Base-by-base conservation (phyloP, 176 grass and related monocot species). In the Eleusine indica region DNA sequence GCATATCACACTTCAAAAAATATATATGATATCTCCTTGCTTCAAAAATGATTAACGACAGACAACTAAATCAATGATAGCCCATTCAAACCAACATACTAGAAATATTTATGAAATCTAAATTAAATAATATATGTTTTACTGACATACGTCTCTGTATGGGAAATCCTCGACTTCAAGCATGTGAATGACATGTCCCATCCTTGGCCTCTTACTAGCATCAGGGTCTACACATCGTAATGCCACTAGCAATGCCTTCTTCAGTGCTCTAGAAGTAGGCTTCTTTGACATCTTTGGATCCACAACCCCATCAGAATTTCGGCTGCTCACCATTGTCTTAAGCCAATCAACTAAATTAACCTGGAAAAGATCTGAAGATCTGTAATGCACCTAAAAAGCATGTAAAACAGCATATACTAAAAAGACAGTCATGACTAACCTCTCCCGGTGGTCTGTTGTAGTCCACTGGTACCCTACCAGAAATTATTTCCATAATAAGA, bases 131-230 rank as follows among this genome's bases (percentile, higher is more conserved):
- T 76, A 70, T 60, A 16, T 40, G 64, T 0, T 38, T 48, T 43
- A 9, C 39, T 15, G 40, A 75, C 75, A 74, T 80, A 99, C 96
- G 44, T 99, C 93, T 91, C 84, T 92, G 67, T 96, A 96, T 22
- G 87, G 93, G 67, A 99, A 99, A 90, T 99, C 93, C 7, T 99
- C 93, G 15, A 92, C 96, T 87, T 99, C 93, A 86, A 99, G 93
- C 96, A 99, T 99, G 81, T 99, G 96, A 74, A 99, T 95, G 16
- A 94, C 76, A 68, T 94, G 93, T 1, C 96, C 91, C 58, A 99
- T 96, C 73, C 85, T 92, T 40, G 96, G 96, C 75, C 96, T 96
- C 84, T 99, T 93, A 57, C 84, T 76, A 54, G 96, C 91, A 79
- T 99, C 96, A 76, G 96, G 91, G 73, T 99, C 96, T 19, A 99